Conservation (phyloP, 331 rosid species). For the Quercus lobata region DNA sequence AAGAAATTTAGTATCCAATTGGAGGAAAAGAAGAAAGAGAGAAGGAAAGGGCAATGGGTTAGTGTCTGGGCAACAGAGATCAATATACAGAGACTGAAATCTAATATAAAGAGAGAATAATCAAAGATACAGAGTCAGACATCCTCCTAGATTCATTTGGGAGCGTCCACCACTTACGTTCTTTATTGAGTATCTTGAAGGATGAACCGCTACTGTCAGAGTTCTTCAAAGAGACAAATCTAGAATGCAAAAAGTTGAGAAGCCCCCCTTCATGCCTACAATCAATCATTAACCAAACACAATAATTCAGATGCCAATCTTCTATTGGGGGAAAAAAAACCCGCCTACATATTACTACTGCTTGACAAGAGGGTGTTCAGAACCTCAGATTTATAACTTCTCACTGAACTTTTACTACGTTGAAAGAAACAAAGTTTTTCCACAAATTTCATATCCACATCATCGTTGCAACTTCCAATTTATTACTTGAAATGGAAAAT, state of each 20-base stretch:
- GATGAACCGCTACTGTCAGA: constrained; percentile 33
- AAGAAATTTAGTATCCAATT: constrained; percentile 16
- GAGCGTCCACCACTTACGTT: constrained; percentile 44
- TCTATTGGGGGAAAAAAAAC: neutral
- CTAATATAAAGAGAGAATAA: neutral
- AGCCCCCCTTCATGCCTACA: constrained; percentile 96
- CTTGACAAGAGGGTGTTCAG: neutral
- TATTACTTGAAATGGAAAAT: neutral
- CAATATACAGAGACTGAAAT: neutral
- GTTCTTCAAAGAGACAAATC: constrained; percentile 41
- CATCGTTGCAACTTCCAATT: neutral
- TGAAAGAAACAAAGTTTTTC: neutral
- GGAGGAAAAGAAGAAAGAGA: neutral
- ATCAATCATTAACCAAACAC: constrained; percentile 26
- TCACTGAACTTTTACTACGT: neutral
- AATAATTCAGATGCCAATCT: constrained; percentile 12
- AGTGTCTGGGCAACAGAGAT: neutral
- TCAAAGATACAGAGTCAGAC: neutral
- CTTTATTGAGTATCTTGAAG: constrained; percentile 58
- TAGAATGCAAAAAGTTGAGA: constrained; percentile 59
- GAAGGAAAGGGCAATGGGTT: neutral
- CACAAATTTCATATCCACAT: neutral
- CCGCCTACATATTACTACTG: neutral
- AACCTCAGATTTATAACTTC: neutral
- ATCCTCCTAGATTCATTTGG: neutral